phyloP scores from a whole-genome alignment of 2,329 filamentous ascomycete species.

The Scedosporium dehoogii region DNA sequence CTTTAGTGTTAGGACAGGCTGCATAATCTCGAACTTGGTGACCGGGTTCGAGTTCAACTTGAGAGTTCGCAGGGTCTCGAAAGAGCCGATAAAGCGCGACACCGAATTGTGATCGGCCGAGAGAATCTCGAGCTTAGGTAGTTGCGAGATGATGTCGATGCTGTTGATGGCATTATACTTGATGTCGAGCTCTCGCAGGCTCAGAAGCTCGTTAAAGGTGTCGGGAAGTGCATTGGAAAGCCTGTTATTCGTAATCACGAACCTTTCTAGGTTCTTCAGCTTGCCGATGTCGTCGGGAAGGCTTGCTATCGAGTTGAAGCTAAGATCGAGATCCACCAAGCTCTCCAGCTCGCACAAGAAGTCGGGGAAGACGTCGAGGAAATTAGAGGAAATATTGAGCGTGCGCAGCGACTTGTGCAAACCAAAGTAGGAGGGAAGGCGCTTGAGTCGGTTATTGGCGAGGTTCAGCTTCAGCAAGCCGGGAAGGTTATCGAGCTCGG shows the following conservation, averaged over 20 bases:
- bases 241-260: slow-evolving; percentile 94
- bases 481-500: slow-evolving; percentile 64
- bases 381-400: slow-evolving; percentile 90
- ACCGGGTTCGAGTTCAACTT: slow-evolving; percentile 93
- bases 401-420: slow-evolving; percentile 70
- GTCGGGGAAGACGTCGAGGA: slow-evolving; percentile 71
- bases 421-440: slow-evolving; percentile 72
- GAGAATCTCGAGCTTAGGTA: slow-evolving; percentile 80
- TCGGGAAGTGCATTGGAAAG: slow-evolving; percentile 65
- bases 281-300: slow-evolving; percentile 72
- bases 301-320: slow-evolving; percentile 81
- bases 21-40: slow-evolving; percentile 79
- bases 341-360: slow-evolving; percentile 76
- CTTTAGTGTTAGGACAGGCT: slow-evolving; percentile 70
- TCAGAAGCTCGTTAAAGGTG: slow-evolving; percentile 62
- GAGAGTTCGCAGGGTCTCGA: slow-evolving; percentile 71
- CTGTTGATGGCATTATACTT: slow-evolving; percentile 85
- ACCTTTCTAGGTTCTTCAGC: slow-evolving; percentile 69
- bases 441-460: slow-evolving; percentile 81
- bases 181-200: slow-evolving; percentile 81
- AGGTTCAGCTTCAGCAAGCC: slow-evolving; percentile 82
- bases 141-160: slow-evolving; percentile 75
- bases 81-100: slow-evolving; percentile 82
- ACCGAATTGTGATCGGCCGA: slow-evolving; percentile 89
- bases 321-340: slow-evolving; percentile 87